Evolutionary conservation across 169 alveolate genomes (phyloP).

Genomic region (Plasmodium billcollinsi): DNA sequence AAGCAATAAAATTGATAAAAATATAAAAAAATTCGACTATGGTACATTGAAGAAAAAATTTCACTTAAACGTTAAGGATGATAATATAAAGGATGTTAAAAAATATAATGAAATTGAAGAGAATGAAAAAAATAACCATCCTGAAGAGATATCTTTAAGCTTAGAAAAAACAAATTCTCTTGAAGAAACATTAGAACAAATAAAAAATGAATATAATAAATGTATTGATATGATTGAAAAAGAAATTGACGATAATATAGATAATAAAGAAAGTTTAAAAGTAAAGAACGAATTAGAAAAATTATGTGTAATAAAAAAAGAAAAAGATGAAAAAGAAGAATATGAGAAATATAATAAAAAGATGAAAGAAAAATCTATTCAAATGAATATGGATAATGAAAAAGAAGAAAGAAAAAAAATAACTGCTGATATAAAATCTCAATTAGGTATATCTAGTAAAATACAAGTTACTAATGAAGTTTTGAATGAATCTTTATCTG

Average conservation of each 20-base stretch:
- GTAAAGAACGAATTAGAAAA: slow-evolving; percentile 39
- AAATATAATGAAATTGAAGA: not conserved
- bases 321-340: slow-evolving; percentile 37
- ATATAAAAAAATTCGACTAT: slow-evolving; percentile 9
- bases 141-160: too few relatives aligned
- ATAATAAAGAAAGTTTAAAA: slow-evolving; percentile 14
- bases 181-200: not conserved
- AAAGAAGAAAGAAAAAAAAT: slow-evolving; percentile 9
- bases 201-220: slow-evolving; percentile 23
- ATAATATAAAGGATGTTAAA: not conserved
- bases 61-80: slow-evolving; percentile 5
- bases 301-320: slow-evolving; percentile 44
- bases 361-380: not conserved
- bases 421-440: slow-evolving; percentile 6
- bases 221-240: slow-evolving; percentile 65
- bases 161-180: not conserved
- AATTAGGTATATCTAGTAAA: slow-evolving; percentile 60
- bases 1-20: not conserved
- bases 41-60: slow-evolving; percentile 14
- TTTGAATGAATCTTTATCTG: slow-evolving; percentile 55
- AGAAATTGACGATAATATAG: slow-evolving; percentile 34
- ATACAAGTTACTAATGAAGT: slow-evolving; percentile 5
- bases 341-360: slow-evolving; percentile 9
- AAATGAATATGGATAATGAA: not conserved
- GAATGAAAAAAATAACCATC: not conserved